Conservation (phyloP, 176 grass and related monocot species). For the Thalia dealbata region DNA sequence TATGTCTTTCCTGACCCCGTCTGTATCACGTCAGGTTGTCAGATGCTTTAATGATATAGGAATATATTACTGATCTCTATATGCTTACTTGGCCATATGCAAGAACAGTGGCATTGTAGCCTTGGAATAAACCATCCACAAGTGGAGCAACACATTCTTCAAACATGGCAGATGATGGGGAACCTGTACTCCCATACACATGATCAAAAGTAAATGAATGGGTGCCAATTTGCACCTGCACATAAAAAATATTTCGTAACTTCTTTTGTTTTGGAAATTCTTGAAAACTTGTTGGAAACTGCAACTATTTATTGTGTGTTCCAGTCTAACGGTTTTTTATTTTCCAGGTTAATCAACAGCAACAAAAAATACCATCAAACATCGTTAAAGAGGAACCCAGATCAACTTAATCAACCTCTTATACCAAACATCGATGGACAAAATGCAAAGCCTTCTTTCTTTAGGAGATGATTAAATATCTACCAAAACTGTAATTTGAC, state of each 20-base stretch:
- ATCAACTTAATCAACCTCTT: not conserved
- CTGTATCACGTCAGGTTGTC: slow-evolving; percentile 18
- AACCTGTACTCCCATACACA: slow-evolving; percentile 76
- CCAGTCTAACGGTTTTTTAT: too few relatives aligned
- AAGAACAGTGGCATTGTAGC: slow-evolving; percentile 29
- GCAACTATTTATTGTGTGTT: not conserved
- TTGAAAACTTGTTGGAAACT: not conserved
- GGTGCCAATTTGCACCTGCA: slow-evolving; percentile 93
- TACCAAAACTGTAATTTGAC: not conserved
- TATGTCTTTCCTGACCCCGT: slow-evolving; percentile 55
- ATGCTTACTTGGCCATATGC: slow-evolving; percentile 86
- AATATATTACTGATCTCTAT: not conserved
- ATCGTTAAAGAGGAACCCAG: not conserved
- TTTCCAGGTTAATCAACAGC: too few relatives aligned
- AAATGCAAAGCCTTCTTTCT: not conserved
- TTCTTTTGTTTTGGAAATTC: slow-evolving; percentile 2
- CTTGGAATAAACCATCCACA: slow-evolving; percentile 96
- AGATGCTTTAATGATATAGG: not conserved
- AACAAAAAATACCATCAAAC: too few relatives aligned
- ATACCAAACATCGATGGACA: too few relatives aligned
- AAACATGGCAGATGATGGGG: slow-evolving; percentile 69
- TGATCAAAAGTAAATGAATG: slow-evolving; percentile 99
- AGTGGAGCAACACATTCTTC: slow-evolving; percentile 84
- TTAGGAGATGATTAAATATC: not conserved
- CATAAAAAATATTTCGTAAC: not conserved